phyloP scores from a whole-genome alignment of 352 stramenopile genomes.

The Phytophthora agathidicida region DNA sequence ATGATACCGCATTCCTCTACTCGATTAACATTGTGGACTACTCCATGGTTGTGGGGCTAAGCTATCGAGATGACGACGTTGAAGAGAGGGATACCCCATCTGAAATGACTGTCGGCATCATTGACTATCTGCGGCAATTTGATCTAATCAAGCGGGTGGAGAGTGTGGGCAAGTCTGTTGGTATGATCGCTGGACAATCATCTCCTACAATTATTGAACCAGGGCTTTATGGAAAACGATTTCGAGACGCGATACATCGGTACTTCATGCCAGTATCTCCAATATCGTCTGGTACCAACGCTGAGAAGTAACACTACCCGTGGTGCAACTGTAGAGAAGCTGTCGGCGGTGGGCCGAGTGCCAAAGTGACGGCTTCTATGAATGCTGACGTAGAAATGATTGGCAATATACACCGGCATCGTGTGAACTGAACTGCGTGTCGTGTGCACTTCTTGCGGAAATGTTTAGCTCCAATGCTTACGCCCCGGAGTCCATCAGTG shows the following conservation, averaged over 20 bases:
- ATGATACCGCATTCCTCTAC: constrained; percentile 97
- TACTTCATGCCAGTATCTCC: constrained; percentile 98
- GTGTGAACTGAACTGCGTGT: constrained; percentile 58
- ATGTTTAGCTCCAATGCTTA: constrained; percentile 52
- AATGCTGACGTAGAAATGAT: constrained; percentile 58
- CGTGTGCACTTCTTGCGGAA: constrained; percentile 67
- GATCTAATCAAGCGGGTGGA: constrained; percentile 99
- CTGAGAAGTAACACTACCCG: constrained; percentile 48
- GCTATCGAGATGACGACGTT: constrained; percentile 37
- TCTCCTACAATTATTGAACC: constrained; percentile 99
- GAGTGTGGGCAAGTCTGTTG: constrained; percentile 97
- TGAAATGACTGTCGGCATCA: constrained; percentile 97
- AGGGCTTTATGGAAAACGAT: constrained; percentile 95
- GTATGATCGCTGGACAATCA: constrained; percentile 98
- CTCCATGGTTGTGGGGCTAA: constrained; percentile 96
- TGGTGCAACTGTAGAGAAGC: constrained; percentile 10
- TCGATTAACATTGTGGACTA: constrained; percentile 99
- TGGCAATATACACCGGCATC: constrained; percentile 68
- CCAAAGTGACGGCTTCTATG: constrained; percentile 55
- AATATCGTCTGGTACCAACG: constrained; percentile 58
- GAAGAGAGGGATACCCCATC: constrained; percentile 36
- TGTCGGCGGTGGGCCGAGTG: constrained; percentile 32
- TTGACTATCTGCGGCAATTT: constrained; percentile 99
- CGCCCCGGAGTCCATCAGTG: constrained; percentile 49
- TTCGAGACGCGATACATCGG: constrained; percentile 93